Evolutionary conservation across 225 moss, liverwort and hornwort species (phyloP), one percentile per base, ranked within the genome.

Genomic region (Marchantia polymorpha): DNA sequence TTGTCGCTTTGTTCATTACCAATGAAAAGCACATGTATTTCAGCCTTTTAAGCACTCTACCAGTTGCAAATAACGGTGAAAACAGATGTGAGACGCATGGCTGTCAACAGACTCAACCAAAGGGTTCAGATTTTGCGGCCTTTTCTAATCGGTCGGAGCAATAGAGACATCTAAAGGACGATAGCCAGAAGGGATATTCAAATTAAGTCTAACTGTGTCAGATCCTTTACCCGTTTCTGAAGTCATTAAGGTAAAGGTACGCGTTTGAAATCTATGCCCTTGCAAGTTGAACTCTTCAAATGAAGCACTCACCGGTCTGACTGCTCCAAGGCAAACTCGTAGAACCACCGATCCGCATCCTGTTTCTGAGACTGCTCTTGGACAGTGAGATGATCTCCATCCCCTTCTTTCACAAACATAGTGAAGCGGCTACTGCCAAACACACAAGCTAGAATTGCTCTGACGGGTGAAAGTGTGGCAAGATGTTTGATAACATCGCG

Each of bases 401-500:
- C 84, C 29, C 54, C 85, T 50, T 88, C 81, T 31, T 69, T 48
- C 14, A 78, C 66, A 72, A 76, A 75, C 49, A 83, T 76, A 26
- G 88, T 92, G 83, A 92, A 95, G 74, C 89, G 89, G 73, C 95
- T 95, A 85, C 91, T 89, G 25, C 99, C 95, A 78, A 95, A 99
- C 12, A 99, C 90, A 74, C 99, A 99, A 83, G 93, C 93, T 60
- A 99, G 80, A 85, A 91, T 88, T 82, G 95, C 87, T 61, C 99
- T 90, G 27, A 95, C 93, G 72, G 93, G 95, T 80, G 99, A 99
- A 69, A 95, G 84, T 79, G 95, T 92, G 69, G 91, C 92, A 83
- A 99, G 92, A 81, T 95, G 95, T 79, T 99, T 99, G 78, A 99
- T 90, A 77, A 93, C 93, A 91, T 99, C 93, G 39, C 92, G 89